phyloP scores from a whole-genome alignment of 768 basidiomycete genomes.

The Mycena vulgaris region DNA sequence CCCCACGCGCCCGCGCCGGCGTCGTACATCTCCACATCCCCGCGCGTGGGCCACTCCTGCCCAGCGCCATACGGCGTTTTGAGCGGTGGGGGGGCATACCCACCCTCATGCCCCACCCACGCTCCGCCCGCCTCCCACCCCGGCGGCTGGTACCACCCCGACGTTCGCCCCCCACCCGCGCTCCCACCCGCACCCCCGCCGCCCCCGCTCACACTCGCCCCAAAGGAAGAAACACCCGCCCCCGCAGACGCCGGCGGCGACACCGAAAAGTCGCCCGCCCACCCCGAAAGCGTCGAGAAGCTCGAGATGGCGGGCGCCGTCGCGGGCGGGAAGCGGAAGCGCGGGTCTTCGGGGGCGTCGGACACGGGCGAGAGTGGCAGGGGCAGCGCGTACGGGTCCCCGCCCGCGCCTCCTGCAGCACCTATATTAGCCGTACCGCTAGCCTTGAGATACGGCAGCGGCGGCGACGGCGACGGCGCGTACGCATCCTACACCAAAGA shows the following conservation, averaged over 20 bases:
- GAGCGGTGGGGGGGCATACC: neutral
- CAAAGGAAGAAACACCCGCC: neutral
- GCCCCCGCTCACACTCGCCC: neutral
- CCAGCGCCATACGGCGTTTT: slow-evolving; percentile 12
- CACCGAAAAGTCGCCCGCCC: slow-evolving; percentile 50
- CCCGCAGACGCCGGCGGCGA: slow-evolving; percentile 2
- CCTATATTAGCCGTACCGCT: slow-evolving; percentile 9
- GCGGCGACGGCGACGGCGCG: slow-evolving; percentile 24
- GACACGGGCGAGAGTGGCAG: slow-evolving; percentile 19
- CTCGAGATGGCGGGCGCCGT: slow-evolving; percentile 44
- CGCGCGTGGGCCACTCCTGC: slow-evolving; percentile 10
- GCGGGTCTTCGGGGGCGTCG: neutral
- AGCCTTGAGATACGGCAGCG: neutral
- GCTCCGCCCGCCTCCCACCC: slow-evolving; percentile 24
- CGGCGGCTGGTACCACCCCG: slow-evolving; percentile 33
- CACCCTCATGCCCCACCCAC: neutral
- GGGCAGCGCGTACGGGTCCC: slow-evolving; percentile 17
- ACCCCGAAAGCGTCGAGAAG: slow-evolving; percentile 56
- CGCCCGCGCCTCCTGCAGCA: neutral
- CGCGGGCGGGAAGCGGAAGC: slow-evolving; percentile 20
- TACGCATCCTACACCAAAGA: neutral
- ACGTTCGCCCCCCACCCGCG: slow-evolving; percentile 21
- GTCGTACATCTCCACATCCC: slow-evolving; percentile 29
- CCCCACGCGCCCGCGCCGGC: slow-evolving; percentile 9
- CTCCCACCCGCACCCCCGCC: neutral